Evolutionary conservation across 306 rosid species (phyloP), one percentile per base, ranked within the genome.

Genomic region (Rosa multiflora): DNA sequence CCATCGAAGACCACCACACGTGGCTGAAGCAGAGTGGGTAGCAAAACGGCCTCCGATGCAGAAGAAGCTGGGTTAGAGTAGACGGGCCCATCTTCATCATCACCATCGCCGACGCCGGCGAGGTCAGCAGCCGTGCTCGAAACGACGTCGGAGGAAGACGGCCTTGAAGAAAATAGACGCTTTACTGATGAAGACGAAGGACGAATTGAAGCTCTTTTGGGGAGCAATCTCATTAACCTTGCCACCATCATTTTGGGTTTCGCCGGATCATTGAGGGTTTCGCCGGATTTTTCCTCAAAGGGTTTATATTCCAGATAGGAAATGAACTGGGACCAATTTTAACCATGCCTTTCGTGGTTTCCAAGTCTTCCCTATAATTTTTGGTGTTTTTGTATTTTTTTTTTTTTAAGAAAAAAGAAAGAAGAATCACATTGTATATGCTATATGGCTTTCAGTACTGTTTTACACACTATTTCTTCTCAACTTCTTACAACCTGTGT

Each of bases 1-100:
- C 94, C 94, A 77, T 93, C 94, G 82, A 87, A 93, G 48, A 93
- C 77, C 32, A 93, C 90, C 18, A 93, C 94, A 39, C 94, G 80
- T 3, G 98, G 93, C 83, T 87, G 90, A 80, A 93, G 97, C 63
- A 91, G 78, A 68, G 76, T 61, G 40, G 92, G 91, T 23, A 58
- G 43, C 51, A 4, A 10, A 20, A 64, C 82, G 17, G 23, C 79
- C 37, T 32, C 37, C 37, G 37, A 32, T 32, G 37, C 37, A 13
- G 9, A 73, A 43, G 82, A 73, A 29, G 73, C 4, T 49, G 81
- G 42, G 48, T 18, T 75, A n/a, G 72, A n/a, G 82, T 52, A 55
- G 61, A 37, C 23, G 6, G 67, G 52, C 13, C 52, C 17, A 1
- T 61, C 80, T 1, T 59, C 79, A 10, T 76, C 86, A 0, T 83